phyloP scores from a whole-genome alignment of 2,329 filamentous ascomycete species.

The Helicocarpus griseus region DNA sequence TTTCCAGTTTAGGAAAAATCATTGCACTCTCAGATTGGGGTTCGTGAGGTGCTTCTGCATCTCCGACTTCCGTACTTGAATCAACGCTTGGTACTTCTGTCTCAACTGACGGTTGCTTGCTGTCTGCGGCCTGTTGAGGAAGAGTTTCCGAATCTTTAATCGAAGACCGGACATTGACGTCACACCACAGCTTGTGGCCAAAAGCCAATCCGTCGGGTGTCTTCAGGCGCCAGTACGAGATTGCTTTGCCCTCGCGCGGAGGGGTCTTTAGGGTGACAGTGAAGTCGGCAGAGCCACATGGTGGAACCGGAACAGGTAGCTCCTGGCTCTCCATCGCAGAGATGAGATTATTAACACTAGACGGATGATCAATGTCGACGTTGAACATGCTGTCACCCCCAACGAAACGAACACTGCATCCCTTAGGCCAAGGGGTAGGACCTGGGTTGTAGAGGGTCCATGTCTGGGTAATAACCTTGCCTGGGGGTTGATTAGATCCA shows the following conservation, averaged over 20 bases:
- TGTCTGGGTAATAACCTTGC: slow-evolving; percentile 72
- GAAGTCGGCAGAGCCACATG: slow-evolving; percentile 70
- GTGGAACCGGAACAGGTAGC: slow-evolving; percentile 56
- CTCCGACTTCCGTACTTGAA: slow-evolving; percentile 12
- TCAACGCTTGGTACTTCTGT: slow-evolving; percentile 5
- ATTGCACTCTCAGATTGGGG: slow-evolving; percentile 54
- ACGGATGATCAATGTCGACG: slow-evolving; percentile 67
- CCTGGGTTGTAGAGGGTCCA: slow-evolving; percentile 89
- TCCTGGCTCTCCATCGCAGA: slow-evolving; percentile 76
- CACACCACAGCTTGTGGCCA: slow-evolving; percentile 91
- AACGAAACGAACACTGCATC: slow-evolving; percentile 82
- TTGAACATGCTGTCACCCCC: slow-evolving; percentile 96
- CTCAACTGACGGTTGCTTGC: slow-evolving; percentile 11
- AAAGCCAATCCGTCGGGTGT: slow-evolving; percentile 71
- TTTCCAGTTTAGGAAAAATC: slow-evolving; percentile 95
- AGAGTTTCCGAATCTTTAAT: not conserved
- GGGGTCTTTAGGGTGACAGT: slow-evolving; percentile 78
- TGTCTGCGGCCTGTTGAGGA: not conserved
- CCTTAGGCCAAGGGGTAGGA: slow-evolving; percentile 68
- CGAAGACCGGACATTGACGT: slow-evolving; percentile 55
- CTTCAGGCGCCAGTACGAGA: slow-evolving; percentile 95
- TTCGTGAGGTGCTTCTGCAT: slow-evolving; percentile 23
- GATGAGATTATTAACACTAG: slow-evolving; percentile 66
- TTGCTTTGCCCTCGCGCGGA: slow-evolving; percentile 62
- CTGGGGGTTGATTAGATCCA: slow-evolving; percentile 60